Conservation (phyloP, 306 rosid species). For the Castanea sativa region DNA sequence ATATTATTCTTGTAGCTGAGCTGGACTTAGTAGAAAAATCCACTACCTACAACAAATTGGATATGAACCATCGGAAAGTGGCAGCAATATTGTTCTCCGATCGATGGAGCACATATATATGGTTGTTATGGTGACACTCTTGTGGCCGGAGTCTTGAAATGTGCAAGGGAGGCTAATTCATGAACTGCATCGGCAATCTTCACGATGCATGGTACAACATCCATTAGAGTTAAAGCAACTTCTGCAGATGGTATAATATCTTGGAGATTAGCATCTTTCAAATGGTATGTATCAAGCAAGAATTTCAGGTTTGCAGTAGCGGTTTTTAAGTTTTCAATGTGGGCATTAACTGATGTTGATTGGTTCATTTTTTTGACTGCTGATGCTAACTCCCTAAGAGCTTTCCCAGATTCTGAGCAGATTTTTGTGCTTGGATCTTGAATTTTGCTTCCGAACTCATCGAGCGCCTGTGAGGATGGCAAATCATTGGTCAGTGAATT, state of each 20-base stretch:
- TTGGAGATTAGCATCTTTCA: neutral
- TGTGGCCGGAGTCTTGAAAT: neutral
- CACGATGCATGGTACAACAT: neutral
- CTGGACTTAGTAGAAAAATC: no score
- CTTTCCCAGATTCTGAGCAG: conserved; percentile 38
- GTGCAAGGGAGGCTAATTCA: conserved; percentile 11
- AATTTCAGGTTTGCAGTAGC: conserved; percentile 24
- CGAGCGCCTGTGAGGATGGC: conserved; percentile 13
- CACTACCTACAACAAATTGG: no score
- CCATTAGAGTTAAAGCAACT: conserved; percentile 2
- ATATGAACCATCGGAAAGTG: no score
- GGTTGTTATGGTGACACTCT: neutral
- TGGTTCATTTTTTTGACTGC: conserved; percentile 29
- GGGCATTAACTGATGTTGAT: conserved; percentile 21
- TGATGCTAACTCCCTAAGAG: conserved; percentile 30
- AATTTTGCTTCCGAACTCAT: conserved; percentile 25
- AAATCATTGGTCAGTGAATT: neutral
- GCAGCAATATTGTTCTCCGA: no score
- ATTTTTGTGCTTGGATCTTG: conserved; percentile 39
- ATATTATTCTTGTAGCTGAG: no score
- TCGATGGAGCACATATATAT: neutral
- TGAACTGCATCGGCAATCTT: conserved; percentile 8
- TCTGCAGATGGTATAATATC: neutral
- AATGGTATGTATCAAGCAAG: neutral
- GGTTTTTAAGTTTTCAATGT: conserved; percentile 25